These are phyloP conservation scores for Plasmopara viticola DNA, from an alignment of 352 stramenopile species.

Conservation along the genomic window DNA sequence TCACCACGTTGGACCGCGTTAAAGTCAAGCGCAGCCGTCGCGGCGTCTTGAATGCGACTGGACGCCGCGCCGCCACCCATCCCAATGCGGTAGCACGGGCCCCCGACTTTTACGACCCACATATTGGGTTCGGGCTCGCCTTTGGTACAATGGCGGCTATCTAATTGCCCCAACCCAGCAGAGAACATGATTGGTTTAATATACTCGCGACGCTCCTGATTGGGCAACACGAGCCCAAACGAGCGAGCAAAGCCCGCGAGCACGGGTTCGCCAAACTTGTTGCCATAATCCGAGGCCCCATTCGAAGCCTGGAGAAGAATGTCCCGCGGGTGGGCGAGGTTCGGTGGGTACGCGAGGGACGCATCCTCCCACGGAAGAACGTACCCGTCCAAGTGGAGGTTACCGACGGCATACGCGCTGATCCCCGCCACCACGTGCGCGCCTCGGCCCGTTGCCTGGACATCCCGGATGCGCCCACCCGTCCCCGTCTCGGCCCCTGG, in stretches of 20 bases:
- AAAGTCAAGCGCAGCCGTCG: slow-evolving; percentile 96
- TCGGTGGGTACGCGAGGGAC: slow-evolving; percentile 86
- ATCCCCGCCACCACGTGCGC: slow-evolving; percentile 93
- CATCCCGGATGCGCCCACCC: slow-evolving; percentile 96
- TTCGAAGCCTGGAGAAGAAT: slow-evolving; percentile 97
- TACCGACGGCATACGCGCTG: slow-evolving; percentile 87
- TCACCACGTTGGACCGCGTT: slow-evolving; percentile 99
- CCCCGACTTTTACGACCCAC: slow-evolving; percentile 98
- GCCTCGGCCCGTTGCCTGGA: slow-evolving; percentile 96
- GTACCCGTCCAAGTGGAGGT: slow-evolving; percentile 96
- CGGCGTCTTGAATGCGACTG: slow-evolving; percentile 91
- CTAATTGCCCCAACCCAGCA: slow-evolving; percentile 94
- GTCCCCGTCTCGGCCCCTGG: slow-evolving; percentile 95
- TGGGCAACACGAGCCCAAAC: slow-evolving; percentile 95
- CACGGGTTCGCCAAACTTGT: slow-evolving; percentile 99
- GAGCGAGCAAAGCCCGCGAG: slow-evolving; percentile 96
- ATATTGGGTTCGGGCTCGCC: slow-evolving; percentile 92
- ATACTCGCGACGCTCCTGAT: slow-evolving; percentile 96
- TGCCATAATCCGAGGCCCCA: slow-evolving; percentile 99
- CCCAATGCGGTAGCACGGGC: slow-evolving; percentile 97
- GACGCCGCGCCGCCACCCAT: slow-evolving; percentile 97
- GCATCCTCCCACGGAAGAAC: slow-evolving; percentile 95
- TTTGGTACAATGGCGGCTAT: slow-evolving; percentile 92
- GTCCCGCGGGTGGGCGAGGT: slow-evolving; percentile 87
- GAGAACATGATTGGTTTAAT: slow-evolving; percentile 99